Conservation (phyloP, 176 grass and related monocot species). For the Raddia distichophylla region DNA sequence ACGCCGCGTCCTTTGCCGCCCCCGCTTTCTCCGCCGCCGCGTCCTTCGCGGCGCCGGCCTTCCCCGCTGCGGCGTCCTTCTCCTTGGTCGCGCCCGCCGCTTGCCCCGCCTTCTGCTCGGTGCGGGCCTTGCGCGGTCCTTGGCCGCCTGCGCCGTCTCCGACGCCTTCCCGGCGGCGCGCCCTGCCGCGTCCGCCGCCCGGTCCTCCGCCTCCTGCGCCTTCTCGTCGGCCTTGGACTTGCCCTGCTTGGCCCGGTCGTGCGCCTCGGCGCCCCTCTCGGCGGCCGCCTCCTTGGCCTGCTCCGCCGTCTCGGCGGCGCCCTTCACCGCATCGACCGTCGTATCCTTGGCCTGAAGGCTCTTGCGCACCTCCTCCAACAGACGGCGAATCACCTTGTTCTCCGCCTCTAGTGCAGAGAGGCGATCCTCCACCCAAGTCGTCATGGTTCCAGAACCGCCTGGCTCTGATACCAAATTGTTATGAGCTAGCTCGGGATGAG, state of each 20-base stretch:
- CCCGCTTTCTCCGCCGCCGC: background rate
- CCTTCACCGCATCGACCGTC: constrained; percentile 35
- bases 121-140: no score
- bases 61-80: constrained; percentile 19
- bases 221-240: constrained; percentile 45
- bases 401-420: no score
- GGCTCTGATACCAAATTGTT: no score
- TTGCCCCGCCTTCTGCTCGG: no score
- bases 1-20: background rate
- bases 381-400: no score
- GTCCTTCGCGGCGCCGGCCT: constrained; percentile 39
- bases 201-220: constrained; percentile 29
- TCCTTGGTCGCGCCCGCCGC: no score
- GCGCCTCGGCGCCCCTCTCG: constrained; percentile 40
- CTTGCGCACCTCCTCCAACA: no score
- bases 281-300: constrained; percentile 43
- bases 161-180: background rate
- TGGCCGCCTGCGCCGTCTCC: no score
- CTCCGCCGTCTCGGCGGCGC: constrained; percentile 17
- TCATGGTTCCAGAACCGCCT: no score
- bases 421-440: no score
- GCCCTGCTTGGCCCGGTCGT: constrained; percentile 38
- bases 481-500: no score
- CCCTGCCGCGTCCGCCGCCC: constrained; percentile 21
- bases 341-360: constrained; percentile 33